Conservation (phyloP, 2,329 filamentous ascomycete genomes). For the Scedosporium minutisporum region DNA sequence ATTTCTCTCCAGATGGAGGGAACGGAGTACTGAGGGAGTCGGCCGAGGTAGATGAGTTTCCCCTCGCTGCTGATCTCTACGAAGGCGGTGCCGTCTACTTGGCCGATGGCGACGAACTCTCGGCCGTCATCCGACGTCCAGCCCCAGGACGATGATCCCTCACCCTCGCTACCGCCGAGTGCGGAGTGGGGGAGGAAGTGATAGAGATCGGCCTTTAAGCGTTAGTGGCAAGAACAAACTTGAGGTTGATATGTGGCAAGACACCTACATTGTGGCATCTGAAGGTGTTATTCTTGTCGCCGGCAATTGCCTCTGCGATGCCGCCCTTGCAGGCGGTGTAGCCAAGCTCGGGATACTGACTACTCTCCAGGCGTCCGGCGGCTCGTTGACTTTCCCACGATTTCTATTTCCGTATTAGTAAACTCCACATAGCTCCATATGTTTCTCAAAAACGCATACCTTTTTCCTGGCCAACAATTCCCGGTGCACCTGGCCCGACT, state of each 20-base stretch:
- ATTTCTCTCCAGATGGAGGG: conserved; percentile 29
- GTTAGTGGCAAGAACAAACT: not conserved
- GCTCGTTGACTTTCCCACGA: conserved; percentile 9
- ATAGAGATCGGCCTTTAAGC: conserved; percentile 33
- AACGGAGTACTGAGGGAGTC: conserved; percentile 25
- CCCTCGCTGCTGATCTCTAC: conserved; percentile 31
- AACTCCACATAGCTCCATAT: not conserved
- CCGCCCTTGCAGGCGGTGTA: conserved; percentile 32
- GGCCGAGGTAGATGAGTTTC: conserved; percentile 32
- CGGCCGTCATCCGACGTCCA: conserved; percentile 36
- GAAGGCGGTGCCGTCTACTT: conserved; percentile 35
- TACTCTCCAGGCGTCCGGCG: conserved; percentile 23
- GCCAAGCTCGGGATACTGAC: conserved; percentile 25
- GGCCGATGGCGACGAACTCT: conserved; percentile 34
- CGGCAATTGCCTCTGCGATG: conserved; percentile 31
- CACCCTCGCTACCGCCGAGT: conserved; percentile 32
- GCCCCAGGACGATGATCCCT: conserved; percentile 33
- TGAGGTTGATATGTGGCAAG: not conserved
- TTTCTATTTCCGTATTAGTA: not conserved
- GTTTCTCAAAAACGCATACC: not conserved
- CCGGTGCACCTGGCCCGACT: not conserved
- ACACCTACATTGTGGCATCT: conserved; percentile 31
- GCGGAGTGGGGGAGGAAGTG: conserved; percentile 45
- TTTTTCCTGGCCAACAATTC: not conserved
- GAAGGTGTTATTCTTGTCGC: conserved; percentile 37